A percentile compares a stretch with the other conserved stretches of the same genome.
Conservation (phyloP, 2,329 filamentous ascomycete species). For the Xylaria arbuscula region DNA sequence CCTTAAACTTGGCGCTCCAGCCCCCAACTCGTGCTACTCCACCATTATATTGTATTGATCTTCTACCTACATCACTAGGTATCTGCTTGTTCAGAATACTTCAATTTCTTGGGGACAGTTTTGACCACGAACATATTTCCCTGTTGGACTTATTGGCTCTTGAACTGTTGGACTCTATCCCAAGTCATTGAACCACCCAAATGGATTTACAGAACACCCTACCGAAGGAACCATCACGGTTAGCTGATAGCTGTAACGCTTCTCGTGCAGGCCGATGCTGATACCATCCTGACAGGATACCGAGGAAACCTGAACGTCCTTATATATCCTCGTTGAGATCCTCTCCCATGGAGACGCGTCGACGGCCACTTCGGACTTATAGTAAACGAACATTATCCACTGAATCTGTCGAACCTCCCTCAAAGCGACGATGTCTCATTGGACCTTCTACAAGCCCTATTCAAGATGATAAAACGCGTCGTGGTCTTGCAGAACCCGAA, state of each 20-base stretch:
- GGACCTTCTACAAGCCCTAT: background rate
- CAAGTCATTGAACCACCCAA: constrained; percentile 11
- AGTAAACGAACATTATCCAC: constrained; percentile 48
- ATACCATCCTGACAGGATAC: constrained; percentile 26
- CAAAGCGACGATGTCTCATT: constrained; percentile 45
- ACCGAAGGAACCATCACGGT: constrained; percentile 33
- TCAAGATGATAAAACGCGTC: background rate
- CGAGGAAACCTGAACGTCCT: constrained; percentile 38
- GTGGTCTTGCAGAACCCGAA: background rate
- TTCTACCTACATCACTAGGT: background rate
- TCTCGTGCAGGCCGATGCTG: background rate
- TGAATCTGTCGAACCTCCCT: constrained; percentile 40
- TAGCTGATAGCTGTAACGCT: constrained; percentile 8
- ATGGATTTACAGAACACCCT: constrained; percentile 29
- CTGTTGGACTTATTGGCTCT: constrained; percentile 7
- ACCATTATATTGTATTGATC: background rate
- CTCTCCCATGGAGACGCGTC: constrained; percentile 38
- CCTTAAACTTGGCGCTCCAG: constrained; percentile 27
- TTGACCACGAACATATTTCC: background rate
- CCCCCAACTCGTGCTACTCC: background rate
- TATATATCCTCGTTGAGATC: constrained; percentile 38
- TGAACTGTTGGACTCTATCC: constrained; percentile 1
- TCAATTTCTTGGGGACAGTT: background rate
- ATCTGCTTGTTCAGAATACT: background rate
- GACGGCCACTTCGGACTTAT: constrained; percentile 53